A percentile compares a stretch with the other conserved stretches of the same genome.
Evolutionary conservation across 495 filamentous ascomycete genomes (phyloP).

Genomic region (Clohesyomyces aquaticus): DNA sequence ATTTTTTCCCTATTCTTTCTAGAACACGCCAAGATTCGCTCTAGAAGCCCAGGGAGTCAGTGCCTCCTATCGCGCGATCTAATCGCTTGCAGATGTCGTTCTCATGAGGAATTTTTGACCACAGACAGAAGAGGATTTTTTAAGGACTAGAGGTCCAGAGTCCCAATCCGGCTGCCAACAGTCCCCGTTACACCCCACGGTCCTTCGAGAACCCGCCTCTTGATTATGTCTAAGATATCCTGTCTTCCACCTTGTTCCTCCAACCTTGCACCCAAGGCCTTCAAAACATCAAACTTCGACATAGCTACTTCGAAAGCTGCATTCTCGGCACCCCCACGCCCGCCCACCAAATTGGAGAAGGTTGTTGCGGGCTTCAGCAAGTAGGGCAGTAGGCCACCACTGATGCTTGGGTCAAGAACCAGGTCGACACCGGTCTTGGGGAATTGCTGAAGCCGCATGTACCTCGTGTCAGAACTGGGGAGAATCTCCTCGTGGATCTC

Average conservation of each 20-base stretch:
- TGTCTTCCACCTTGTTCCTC: slow-evolving; percentile 19
- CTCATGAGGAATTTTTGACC: not conserved
- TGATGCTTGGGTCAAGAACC: slow-evolving; percentile 28
- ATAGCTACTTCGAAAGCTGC: slow-evolving; percentile 63
- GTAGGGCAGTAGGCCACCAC: slow-evolving; percentile 56
- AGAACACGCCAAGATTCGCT: too few species aligned
- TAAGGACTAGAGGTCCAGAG: slow-evolving; percentile 35
- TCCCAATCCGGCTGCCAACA: slow-evolving; percentile 36
- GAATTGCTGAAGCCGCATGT: slow-evolving; percentile 39
- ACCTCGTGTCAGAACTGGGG: slow-evolving; percentile 20
- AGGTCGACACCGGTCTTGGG: slow-evolving; percentile 33
- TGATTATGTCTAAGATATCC: slow-evolving; percentile 27
- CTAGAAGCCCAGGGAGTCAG: too few species aligned
- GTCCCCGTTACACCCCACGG: slow-evolving; percentile 30
- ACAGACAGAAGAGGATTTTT: too few species aligned
- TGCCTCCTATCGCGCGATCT: not conserved
- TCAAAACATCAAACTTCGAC: slow-evolving; percentile 62
- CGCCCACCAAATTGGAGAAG: slow-evolving; percentile 62
- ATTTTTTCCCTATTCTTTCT: too few species aligned
- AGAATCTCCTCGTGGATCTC: slow-evolving; percentile 41
- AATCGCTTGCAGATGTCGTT: not conserved
- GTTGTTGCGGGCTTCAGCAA: slow-evolving; percentile 62
- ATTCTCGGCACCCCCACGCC: slow-evolving; percentile 61
- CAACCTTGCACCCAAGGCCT: slow-evolving; percentile 45
- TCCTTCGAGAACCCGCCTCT: slow-evolving; percentile 30